Conservation (phyloP, 2,329 filamentous ascomycete genomes). For the Hysterium pulicare region DNA sequence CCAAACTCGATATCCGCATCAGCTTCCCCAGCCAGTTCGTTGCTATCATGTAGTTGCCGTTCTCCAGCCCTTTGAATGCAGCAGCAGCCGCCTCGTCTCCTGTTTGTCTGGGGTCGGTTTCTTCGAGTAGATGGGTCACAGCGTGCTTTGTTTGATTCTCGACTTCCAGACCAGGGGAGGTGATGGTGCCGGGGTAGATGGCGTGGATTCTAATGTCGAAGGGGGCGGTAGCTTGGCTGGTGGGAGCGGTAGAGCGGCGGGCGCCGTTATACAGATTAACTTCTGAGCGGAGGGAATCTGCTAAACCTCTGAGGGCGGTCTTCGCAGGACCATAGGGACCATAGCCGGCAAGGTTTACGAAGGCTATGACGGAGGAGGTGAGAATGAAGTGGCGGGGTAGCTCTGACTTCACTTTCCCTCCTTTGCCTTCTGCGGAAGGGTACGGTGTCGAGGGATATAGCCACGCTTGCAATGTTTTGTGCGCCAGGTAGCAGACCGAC, state of each 20-base stretch:
- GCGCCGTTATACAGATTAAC: constrained; percentile 77
- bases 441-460: constrained; percentile 45
- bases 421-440: constrained; percentile 26
- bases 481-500: constrained; percentile 60
- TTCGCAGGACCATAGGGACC: constrained; percentile 80
- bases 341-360: constrained; percentile 79
- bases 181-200: constrained; percentile 81
- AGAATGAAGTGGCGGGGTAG: constrained; percentile 76
- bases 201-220: constrained; percentile 75
- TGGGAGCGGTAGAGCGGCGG: constrained; percentile 26
- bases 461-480: constrained; percentile 75
- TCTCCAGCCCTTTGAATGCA: constrained; percentile 72
- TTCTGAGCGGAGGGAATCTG: constrained; percentile 81
- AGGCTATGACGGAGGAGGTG: constrained; percentile 72
- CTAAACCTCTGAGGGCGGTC: constrained; percentile 76
- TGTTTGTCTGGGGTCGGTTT: constrained; percentile 74
- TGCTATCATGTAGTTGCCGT: constrained; percentile 74
- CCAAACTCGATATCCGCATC: constrained; percentile 61
- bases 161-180: constrained; percentile 67
- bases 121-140: constrained; percentile 75
- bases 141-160: constrained; percentile 79
- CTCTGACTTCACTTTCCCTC: constrained; percentile 23
- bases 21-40: constrained; percentile 69
- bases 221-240: constrained; percentile 43
- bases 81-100: constrained; percentile 72